Evolutionary conservation across 495 filamentous ascomycete genomes (phyloP).

Genomic region (Aspergillus indologenus): DNA sequence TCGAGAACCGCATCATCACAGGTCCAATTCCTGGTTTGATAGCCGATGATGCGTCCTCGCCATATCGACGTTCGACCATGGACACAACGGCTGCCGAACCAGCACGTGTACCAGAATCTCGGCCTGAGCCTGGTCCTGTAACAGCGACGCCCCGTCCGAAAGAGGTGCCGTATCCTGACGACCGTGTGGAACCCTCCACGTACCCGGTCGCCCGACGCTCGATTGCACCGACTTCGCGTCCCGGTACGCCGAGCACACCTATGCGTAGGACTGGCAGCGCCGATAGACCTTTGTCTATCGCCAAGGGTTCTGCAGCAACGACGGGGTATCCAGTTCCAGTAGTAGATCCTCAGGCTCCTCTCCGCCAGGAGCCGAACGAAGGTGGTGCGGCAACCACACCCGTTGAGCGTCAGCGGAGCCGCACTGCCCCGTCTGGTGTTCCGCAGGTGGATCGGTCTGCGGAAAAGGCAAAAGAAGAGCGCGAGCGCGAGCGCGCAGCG

Average conservation of each 20-base stretch:
- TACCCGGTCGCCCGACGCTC: constrained; percentile 28
- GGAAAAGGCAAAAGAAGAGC: constrained; percentile 51
- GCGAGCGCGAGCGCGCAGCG: constrained; percentile 70
- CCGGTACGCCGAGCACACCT: constrained; percentile 38
- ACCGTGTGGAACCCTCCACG: constrained; percentile 25
- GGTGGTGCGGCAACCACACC: constrained; percentile 30
- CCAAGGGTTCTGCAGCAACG: constrained; percentile 28
- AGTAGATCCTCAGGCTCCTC: constrained; percentile 59
- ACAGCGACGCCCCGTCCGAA: constrained; percentile 16
- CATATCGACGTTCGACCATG: constrained; percentile 21
- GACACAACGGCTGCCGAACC: constrained; percentile 14
- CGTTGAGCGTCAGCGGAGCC: constrained; percentile 51
- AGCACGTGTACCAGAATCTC: constrained; percentile 27
- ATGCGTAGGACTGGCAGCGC: constrained; percentile 41
- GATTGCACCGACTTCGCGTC: constrained; percentile 26
- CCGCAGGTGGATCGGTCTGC: constrained; percentile 43
- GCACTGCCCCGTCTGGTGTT: constrained; percentile 46
- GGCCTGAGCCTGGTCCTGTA: constrained; percentile 18
- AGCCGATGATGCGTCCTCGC: constrained; percentile 62
- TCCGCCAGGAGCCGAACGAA: constrained; percentile 50
- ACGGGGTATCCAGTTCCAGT: constrained; percentile 30
- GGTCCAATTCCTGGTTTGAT: constrained; percentile 80
- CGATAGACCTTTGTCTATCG: constrained; percentile 31
- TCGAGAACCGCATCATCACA: constrained; percentile 67
- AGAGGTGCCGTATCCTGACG: constrained; percentile 24